A percentile compares a stretch with the other conserved stretches of the same genome.
phyloP scores from a whole-genome alignment of 768 basidiomycete species.

The Trametes meyenii region DNA sequence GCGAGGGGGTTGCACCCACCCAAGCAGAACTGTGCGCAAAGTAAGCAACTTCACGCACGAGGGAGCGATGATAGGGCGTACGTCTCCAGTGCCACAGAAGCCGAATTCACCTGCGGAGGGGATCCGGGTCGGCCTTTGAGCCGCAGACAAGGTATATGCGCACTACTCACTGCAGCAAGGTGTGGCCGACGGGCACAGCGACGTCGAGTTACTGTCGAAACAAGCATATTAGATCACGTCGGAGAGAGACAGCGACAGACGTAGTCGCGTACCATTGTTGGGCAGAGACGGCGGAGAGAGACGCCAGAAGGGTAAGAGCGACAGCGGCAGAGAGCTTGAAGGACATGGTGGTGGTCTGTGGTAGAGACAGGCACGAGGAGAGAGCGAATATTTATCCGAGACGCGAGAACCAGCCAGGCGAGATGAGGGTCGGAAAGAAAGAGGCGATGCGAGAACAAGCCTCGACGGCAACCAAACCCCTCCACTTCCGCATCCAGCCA shows the following conservation, averaged over 20 bases:
- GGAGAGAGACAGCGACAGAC: not conserved
- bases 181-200: constrained; percentile 37
- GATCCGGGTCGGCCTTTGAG: not conserved
- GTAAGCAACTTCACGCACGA: not conserved
- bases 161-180: constrained; percentile 49
- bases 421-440: constrained; percentile 18
- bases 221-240: not conserved
- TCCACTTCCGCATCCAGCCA: not conserved
- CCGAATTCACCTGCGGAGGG: constrained; percentile 50
- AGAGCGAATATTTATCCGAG: constrained; percentile 7
- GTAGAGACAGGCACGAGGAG: constrained; percentile 16
- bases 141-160: not conserved
- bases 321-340: constrained; percentile 19
- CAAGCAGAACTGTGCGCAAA: constrained; percentile 62
- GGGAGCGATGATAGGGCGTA: constrained; percentile 28
- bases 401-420: constrained; percentile 19
- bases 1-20: constrained; percentile 85
- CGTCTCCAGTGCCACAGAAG: constrained; percentile 50
- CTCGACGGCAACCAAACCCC: not conserved
- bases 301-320: constrained; percentile 16
- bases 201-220: constrained; percentile 40
- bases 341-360: constrained; percentile 18
- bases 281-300: constrained; percentile 18
- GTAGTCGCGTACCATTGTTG: constrained; percentile 18
- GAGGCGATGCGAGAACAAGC: constrained; percentile 7